Percentiles rank a stretch among this genome's conserved stretches.
Evolutionary conservation across 139 green algal genomes (phyloP).

Genomic region (Coelastrella sp.): DNA sequence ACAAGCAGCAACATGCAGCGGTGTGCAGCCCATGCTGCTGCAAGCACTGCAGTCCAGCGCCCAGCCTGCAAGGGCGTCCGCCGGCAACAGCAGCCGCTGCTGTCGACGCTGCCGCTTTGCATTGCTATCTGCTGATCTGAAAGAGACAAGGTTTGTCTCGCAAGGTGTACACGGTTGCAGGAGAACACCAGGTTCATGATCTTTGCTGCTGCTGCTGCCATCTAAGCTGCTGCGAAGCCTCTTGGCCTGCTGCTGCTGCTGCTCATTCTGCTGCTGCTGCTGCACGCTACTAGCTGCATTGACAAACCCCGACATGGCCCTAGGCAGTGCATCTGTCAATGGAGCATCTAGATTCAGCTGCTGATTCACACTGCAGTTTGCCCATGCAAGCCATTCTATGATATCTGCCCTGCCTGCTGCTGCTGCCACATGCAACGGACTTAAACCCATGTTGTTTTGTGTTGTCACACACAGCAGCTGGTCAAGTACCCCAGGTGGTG

Average conservation of each 20-base stretch:
- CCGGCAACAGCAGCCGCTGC: constrained; percentile 29
- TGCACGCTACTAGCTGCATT: not conserved
- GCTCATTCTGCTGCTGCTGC: constrained; percentile 1
- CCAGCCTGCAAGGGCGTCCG: constrained; percentile 20
- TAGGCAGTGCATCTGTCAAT: constrained; percentile 4
- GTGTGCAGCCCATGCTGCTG: constrained; percentile 12
- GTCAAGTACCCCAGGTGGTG: not conserved
- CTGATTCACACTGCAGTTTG: not conserved
- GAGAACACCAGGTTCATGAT: not conserved
- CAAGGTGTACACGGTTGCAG: no score
- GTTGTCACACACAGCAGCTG: not conserved
- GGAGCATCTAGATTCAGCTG: not conserved
- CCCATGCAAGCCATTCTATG: constrained; percentile 18
- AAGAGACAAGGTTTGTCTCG: no score
- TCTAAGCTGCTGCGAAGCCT: not conserved
- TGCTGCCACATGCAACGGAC: constrained; percentile 38
- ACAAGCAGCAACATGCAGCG: constrained; percentile 33
- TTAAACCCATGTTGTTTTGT: constrained; percentile 15
- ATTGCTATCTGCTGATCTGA: not conserved
- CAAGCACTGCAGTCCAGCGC: not conserved
- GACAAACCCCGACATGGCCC: not conserved
- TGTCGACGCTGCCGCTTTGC: constrained; percentile 5
- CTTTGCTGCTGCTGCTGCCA: constrained; percentile 21
- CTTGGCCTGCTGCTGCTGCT: constrained; percentile 18
- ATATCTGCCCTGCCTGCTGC: constrained; percentile 32